Conservation (phyloP, 345 rosid species). For the Linum lewisii region DNA sequence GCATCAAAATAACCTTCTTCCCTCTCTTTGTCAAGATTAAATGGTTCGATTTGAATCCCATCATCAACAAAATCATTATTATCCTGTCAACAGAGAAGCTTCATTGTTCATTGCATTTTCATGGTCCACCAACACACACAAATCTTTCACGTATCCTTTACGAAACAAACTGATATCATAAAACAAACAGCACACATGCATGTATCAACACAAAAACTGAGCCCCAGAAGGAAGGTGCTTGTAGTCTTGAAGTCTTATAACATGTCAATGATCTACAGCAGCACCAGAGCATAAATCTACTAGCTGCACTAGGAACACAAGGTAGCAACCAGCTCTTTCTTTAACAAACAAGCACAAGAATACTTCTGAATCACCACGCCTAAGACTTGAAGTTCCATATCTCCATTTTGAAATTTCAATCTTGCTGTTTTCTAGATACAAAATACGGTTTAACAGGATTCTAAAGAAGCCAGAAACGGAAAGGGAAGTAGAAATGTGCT, state of each 20-base stretch:
- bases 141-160: constrained; percentile 12
- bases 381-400: background rate
- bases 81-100: constrained; percentile 43
- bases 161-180: constrained; percentile 10
- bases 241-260: no score
- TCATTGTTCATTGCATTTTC: constrained; percentile 21
- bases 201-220: no score
- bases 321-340: background rate
- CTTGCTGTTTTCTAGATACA: no score
- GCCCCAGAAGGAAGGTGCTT: no score
- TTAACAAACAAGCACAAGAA: background rate
- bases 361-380: background rate
- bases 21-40: constrained; percentile 80
- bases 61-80: constrained; percentile 67
- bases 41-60: constrained; percentile 90
- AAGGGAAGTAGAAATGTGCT: background rate
- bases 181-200: no score
- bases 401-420: no score
- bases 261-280: no score
- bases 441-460: background rate
- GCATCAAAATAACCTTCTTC: constrained; percentile 97
- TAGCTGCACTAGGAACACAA: background rate
- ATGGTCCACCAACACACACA: constrained; percentile 4
- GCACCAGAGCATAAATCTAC: background rate
- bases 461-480: background rate